phyloP scores from a whole-genome alignment of 2,329 filamentous ascomycete species.

The Penicillium sp. region DNA sequence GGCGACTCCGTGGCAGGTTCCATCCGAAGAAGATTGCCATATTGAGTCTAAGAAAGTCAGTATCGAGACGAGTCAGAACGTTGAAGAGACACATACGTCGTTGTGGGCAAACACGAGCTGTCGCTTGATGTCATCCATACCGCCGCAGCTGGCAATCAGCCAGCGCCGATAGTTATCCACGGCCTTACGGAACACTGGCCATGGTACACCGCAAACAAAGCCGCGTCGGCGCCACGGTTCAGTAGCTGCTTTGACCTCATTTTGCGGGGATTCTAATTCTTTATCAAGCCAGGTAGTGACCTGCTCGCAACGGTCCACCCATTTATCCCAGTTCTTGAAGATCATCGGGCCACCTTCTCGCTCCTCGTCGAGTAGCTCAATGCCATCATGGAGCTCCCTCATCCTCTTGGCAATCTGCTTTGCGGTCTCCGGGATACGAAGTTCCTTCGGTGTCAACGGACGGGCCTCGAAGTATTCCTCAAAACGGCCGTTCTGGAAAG shows the following conservation, averaged over 20 bases:
- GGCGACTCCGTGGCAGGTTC: conserved; percentile 72
- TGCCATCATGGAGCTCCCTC: conserved; percentile 90
- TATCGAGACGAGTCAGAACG: not conserved
- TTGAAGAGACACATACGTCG: conserved; percentile 62
- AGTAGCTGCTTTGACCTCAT: conserved; percentile 41
- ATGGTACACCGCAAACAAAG: conserved; percentile 79
- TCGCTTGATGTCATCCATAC: conserved; percentile 63
- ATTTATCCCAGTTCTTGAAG: conserved; percentile 93
- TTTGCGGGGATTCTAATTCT: conserved; percentile 55
- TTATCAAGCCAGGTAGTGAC: conserved; percentile 54
- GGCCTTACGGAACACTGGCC: conserved; percentile 70
- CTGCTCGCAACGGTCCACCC: conserved; percentile 64
- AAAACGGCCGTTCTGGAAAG: conserved; percentile 91
- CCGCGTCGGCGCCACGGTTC: conserved; percentile 68
- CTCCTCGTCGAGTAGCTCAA: conserved; percentile 79
- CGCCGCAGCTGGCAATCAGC: conserved; percentile 71
- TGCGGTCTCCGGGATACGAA: conserved; percentile 79
- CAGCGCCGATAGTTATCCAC: conserved; percentile 75
- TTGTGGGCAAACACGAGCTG: conserved; percentile 94
- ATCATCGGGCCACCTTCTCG: conserved; percentile 75
- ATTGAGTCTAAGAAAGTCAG: conserved; percentile 71
- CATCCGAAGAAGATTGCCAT: conserved; percentile 89
- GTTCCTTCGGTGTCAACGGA: conserved; percentile 71
- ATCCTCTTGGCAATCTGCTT: conserved; percentile 96
- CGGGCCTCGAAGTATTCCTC: conserved; percentile 89